Conservation (phyloP, 2,329 filamentous ascomycete species). For the Hymenoscyphus infarciens region DNA sequence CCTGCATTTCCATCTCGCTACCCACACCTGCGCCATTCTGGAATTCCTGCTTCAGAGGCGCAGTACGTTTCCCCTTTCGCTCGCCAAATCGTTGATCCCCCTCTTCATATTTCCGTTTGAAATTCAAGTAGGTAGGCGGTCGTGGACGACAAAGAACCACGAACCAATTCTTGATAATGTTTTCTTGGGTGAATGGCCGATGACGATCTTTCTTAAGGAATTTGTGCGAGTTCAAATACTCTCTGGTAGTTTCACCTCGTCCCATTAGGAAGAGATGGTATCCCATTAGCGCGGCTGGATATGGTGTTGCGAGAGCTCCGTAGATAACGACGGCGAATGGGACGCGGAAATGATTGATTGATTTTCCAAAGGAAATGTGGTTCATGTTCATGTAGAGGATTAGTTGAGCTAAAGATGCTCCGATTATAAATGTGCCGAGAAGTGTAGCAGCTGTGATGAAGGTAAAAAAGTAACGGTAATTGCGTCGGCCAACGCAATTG, state of each 20-base stretch:
- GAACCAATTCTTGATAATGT: conserved; percentile 71
- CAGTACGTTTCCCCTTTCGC: conserved; percentile 49
- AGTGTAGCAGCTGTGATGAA: conserved; percentile 81
- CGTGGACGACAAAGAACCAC: conserved; percentile 79
- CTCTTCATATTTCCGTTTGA: conserved; percentile 71
- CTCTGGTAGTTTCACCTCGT: conserved; percentile 88
- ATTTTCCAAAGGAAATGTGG: conserved; percentile 60
- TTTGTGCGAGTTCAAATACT: conserved; percentile 95
- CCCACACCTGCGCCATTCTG: conserved; percentile 50
- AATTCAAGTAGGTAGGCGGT: conserved; percentile 82
- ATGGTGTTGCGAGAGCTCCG: conserved; percentile 68
- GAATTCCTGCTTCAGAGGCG: conserved; percentile 47
- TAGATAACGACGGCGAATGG: conserved; percentile 89
- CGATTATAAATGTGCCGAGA: conserved; percentile 72
- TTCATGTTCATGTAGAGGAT: conserved; percentile 65
- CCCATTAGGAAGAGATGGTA: conserved; percentile 93
- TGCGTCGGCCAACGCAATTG: conserved; percentile 93
- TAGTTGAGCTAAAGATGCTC: conserved; percentile 75
- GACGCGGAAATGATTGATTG: conserved; percentile 67
- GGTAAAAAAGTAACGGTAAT: conserved; percentile 96
- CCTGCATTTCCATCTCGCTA: conserved; percentile 56
- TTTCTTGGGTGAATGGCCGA: conserved; percentile 81
- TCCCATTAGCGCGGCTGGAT: conserved; percentile 76
- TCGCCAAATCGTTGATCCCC: conserved; percentile 81
- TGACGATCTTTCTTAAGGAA: conserved; percentile 90